A percentile compares a stretch with the other conserved stretches of the same genome.
These are phyloP conservation scores for Paraphaeosphaeria minitans DNA, from an alignment of 2,329 filamentous ascomycete species.

Conservation along the genomic window DNA sequence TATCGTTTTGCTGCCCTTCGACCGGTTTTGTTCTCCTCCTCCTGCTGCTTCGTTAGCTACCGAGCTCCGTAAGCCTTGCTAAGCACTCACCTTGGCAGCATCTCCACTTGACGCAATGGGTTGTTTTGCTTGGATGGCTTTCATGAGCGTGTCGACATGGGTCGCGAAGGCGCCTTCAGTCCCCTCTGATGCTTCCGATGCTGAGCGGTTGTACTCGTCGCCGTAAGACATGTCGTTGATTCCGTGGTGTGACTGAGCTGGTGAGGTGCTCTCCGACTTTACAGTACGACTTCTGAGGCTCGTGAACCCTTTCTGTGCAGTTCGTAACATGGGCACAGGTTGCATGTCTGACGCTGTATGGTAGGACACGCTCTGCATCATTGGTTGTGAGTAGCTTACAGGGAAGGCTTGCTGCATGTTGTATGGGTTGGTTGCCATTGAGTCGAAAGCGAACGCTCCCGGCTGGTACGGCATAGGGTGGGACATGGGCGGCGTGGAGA, in stretches of 20 bases:
- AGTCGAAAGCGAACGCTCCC: conserved; percentile 43
- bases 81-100: conserved; percentile 37
- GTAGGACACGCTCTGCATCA: conserved; percentile 37
- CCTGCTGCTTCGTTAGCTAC: conserved; percentile 19
- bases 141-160: conserved; percentile 86
- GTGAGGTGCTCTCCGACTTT: conserved; percentile 52
- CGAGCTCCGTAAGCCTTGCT: neutral
- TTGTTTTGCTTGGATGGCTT: conserved; percentile 75
- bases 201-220: conserved; percentile 52
- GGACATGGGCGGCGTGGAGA: conserved; percentile 33
- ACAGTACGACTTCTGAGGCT: conserved; percentile 42
- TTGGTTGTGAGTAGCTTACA: conserved; percentile 30
- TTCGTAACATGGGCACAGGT: conserved; percentile 33
- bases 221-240: conserved; percentile 43
- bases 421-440: conserved; percentile 42
- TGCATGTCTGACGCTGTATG: conserved; percentile 27
- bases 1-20: conserved; percentile 67
- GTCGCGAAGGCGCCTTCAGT: conserved; percentile 72
- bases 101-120: conserved; percentile 44
- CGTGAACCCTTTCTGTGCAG: conserved; percentile 33
- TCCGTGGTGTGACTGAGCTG: conserved; percentile 48
- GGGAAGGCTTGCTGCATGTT: conserved; percentile 43
- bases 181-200: conserved; percentile 49
- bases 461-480: conserved; percentile 44
- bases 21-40: conserved; percentile 31